Conservation (phyloP, 208 protist genomes). For the Endotrypanum monterogeii region DNA sequence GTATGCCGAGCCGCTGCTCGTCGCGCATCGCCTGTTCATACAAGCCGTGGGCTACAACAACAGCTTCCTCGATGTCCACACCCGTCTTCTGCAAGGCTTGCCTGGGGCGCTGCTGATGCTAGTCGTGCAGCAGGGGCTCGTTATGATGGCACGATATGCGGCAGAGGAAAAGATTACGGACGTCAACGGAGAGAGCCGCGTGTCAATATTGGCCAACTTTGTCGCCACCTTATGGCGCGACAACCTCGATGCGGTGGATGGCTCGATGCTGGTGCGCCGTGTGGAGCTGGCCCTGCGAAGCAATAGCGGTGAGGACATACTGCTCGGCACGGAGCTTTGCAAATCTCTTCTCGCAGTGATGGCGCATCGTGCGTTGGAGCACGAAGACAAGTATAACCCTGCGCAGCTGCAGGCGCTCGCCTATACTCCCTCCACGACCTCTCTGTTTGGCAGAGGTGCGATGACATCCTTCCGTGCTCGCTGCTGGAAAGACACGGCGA, state of each 20-base stretch:
- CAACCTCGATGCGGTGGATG: constrained; percentile 32
- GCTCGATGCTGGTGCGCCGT: constrained; percentile 48
- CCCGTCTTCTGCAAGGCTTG: constrained; percentile 51
- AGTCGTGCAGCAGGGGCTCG: constrained; percentile 54
- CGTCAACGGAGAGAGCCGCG: constrained; percentile 42
- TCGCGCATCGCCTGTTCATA: constrained; percentile 62
- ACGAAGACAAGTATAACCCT: constrained; percentile 71
- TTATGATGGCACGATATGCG: constrained; percentile 53
- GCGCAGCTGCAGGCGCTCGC: constrained; percentile 55
- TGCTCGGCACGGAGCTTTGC: constrained; percentile 70
- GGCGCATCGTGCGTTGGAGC: constrained; percentile 48
- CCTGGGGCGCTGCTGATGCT: constrained; percentile 62
- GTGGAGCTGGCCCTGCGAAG: constrained; percentile 64
- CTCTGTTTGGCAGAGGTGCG: constrained; percentile 61
- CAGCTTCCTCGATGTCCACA: constrained; percentile 73
- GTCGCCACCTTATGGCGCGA: constrained; percentile 63
- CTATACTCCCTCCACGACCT: constrained; percentile 36
- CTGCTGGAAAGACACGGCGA: constrained; percentile 44
- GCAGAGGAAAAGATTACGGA: constrained; percentile 39
- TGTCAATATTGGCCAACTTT: constrained; percentile 54
- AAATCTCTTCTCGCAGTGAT: constrained; percentile 58
- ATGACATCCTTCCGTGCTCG: constrained; percentile 68
- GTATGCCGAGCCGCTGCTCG: constrained; percentile 71
- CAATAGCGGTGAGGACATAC: constrained; percentile 38
- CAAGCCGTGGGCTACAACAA: constrained; percentile 83